Evolutionary conservation across 805 yeast genomes (phyloP).

Genomic region (Lipomyces chichibuensis): DNA sequence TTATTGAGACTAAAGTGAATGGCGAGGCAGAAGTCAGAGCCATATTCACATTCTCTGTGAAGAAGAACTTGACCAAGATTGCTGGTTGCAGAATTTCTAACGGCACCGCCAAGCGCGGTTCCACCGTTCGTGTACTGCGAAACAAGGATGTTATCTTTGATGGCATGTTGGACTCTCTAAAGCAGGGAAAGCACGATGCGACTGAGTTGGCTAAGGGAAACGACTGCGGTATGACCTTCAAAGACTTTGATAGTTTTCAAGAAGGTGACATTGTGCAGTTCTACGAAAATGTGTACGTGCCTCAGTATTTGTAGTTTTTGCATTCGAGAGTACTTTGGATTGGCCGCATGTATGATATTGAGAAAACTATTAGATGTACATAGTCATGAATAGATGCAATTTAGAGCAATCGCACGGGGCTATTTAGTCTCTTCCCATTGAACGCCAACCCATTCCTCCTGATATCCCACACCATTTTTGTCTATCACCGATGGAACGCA

Average conservation of each 20-base stretch:
- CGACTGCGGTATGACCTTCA: slow-evolving; percentile 86
- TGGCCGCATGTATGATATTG: not conserved
- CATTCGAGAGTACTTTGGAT: slow-evolving; percentile 39
- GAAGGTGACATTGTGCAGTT: slow-evolving; percentile 78
- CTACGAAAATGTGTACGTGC: slow-evolving; percentile 64
- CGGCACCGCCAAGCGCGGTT: slow-evolving; percentile 67
- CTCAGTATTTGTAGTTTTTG: slow-evolving; percentile 52
- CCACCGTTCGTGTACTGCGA: slow-evolving; percentile 61
- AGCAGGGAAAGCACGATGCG: slow-evolving; percentile 80
- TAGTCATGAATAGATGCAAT: not conserved
- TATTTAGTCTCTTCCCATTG: slow-evolving; percentile 68
- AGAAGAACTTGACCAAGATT: slow-evolving; percentile 57
- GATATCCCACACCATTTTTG: slow-evolving; percentile 71
- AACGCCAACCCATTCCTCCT: slow-evolving; percentile 78
- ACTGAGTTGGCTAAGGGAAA: slow-evolving; percentile 76
- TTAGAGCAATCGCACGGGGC: not conserved
- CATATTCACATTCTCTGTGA: slow-evolving; percentile 67
- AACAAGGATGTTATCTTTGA: slow-evolving; percentile 51
- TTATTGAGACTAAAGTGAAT: slow-evolving; percentile 62
- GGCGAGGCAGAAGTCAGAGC: slow-evolving; percentile 73
- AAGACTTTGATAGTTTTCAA: slow-evolving; percentile 64
- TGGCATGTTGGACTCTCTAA: slow-evolving; percentile 72
- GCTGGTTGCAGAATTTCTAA: slow-evolving; percentile 85
- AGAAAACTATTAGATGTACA: slow-evolving; percentile 11
- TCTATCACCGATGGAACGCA: slow-evolving; percentile 58